phyloP scores from a whole-genome alignment of 495 filamentous ascomycete genomes.

The Neurospora discreta region DNA sequence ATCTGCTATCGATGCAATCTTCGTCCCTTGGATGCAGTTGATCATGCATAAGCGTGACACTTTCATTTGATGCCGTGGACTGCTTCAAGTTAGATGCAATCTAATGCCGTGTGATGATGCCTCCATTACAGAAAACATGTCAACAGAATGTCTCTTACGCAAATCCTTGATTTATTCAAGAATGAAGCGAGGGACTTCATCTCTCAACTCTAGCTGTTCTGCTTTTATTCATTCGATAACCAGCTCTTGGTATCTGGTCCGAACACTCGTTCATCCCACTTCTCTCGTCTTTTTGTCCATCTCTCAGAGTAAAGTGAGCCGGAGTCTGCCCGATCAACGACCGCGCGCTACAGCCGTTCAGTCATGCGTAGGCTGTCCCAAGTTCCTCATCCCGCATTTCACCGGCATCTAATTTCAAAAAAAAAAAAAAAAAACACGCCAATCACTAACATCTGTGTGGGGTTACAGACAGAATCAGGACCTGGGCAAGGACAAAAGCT shows the following conservation, averaged over 20 bases:
- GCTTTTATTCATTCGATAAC: not conserved
- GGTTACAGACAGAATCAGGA: constrained; percentile 1
- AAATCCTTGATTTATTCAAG: not conserved
- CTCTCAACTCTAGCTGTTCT: not conserved
- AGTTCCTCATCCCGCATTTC: not conserved
- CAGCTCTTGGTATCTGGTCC: not conserved
- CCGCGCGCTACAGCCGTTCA: not conserved
- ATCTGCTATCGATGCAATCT: not conserved
- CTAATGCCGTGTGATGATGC: not conserved
- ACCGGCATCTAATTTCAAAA: not conserved
- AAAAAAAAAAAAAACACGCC: too few relatives aligned
- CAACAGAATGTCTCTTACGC: not conserved
- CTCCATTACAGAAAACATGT: not conserved
- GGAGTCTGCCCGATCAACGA: not conserved
- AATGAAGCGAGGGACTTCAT: too few relatives aligned
- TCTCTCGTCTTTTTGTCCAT: not conserved
- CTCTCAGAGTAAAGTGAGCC: not conserved
- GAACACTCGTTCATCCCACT: not conserved
- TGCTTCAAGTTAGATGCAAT: not conserved
- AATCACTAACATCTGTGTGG: not conserved
- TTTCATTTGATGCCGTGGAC: not conserved
- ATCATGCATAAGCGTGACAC: not conserved
- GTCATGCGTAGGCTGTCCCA: not conserved
- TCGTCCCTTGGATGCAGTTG: not conserved
- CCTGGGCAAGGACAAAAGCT: constrained; percentile 3